Evolutionary conservation across 257 asterid species (phyloP), one percentile per base, ranked within the genome.

Genomic region (Marsdenia floribunda): DNA sequence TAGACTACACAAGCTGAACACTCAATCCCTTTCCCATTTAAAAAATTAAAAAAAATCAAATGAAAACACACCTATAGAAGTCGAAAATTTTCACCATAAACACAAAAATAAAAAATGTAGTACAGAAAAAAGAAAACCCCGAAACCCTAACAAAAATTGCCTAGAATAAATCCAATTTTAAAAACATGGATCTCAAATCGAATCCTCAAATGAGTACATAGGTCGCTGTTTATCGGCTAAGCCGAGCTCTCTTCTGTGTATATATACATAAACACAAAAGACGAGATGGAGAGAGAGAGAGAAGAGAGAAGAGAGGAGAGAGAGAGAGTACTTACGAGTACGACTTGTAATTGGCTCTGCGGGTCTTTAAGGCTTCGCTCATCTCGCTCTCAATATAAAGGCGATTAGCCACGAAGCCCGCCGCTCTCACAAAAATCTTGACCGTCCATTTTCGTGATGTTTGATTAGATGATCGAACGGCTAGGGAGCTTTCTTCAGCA

Each of bases 261-360:
- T 54, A 54, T 16, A 53, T 76, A 78, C 68, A 68, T 42, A 64
- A 52, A 74, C 15, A 38, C 13, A 44, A 29, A 44, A 44, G 49
- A 6, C 49, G 49, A 59, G 24, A 75, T 18, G 70, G n/a, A 64
- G 80, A 74, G 53, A 79, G 77, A 78, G 78, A 69, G 29, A 50
- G 35, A 33, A 50, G 35, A 50, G 24, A 59, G 8, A 63, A 60
- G 8, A 7, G 74, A 69, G 70, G 79, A 71, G 80, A 80, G 66
- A 80, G 72, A 54, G 68, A 83, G 80, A 72, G 75, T 46, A 82
- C 87, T 87, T 87, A 80, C 86, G 86, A 83, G 81, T 71, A 71
- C 79, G 79, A 55, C 29, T 21, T 55, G 61, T 21, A 55, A 55
- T 44, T 55, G 61, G 61, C 61, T 55, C 61, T 55, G 61, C 61